A percentile compares a stretch with the other conserved stretches of the same genome.
These are phyloP conservation scores for Epichloe glyceriae DNA, from an alignment of 2,329 filamentous ascomycete species.

Conservation along the genomic window DNA sequence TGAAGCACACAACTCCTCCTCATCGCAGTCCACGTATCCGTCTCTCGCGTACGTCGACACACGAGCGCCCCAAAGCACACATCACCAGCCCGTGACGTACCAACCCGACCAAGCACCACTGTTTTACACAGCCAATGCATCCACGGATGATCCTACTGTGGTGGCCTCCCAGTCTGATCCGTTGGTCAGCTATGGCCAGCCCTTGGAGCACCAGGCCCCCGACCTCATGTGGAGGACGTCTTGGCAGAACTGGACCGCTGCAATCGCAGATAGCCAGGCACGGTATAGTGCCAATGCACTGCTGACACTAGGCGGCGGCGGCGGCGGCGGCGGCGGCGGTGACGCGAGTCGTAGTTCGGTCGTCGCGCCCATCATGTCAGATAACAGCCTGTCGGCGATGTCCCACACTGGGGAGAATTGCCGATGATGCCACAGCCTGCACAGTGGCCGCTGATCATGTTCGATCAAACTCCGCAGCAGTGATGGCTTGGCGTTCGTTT, in stretches of 20 bases:
- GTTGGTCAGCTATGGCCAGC: constrained; percentile 27
- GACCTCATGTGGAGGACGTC: constrained; percentile 30
- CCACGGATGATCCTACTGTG: constrained; percentile 10
- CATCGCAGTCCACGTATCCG: constrained; percentile 18
- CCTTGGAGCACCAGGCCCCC: constrained; percentile 15
- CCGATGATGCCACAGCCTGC: constrained; percentile 15
- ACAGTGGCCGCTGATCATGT: constrained; percentile 20
- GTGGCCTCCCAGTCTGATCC: constrained; percentile 21
- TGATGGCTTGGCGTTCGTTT: not conserved
- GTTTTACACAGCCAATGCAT: constrained; percentile 15
- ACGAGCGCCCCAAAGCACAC: not conserved
- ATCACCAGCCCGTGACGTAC: constrained; percentile 9
- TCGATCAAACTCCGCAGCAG: constrained; percentile 13
- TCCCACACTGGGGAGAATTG: constrained; percentile 9
- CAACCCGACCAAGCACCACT: constrained; percentile 14
- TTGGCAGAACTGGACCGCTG: constrained; percentile 43
- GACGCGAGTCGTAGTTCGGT: not conserved
- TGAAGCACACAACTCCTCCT: constrained; percentile 11
- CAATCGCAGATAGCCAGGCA: constrained; percentile 36
- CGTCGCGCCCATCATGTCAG: constrained; percentile 2
- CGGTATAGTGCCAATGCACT: constrained; percentile 36
- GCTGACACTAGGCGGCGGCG: constrained; percentile 29
- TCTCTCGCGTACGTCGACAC: constrained; percentile 18
- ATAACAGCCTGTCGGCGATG: constrained; percentile 2
- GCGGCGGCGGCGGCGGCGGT: not conserved